Base-by-base conservation (phyloP, 441 rosid species). In the Arabidopsis lyrata region DNA sequence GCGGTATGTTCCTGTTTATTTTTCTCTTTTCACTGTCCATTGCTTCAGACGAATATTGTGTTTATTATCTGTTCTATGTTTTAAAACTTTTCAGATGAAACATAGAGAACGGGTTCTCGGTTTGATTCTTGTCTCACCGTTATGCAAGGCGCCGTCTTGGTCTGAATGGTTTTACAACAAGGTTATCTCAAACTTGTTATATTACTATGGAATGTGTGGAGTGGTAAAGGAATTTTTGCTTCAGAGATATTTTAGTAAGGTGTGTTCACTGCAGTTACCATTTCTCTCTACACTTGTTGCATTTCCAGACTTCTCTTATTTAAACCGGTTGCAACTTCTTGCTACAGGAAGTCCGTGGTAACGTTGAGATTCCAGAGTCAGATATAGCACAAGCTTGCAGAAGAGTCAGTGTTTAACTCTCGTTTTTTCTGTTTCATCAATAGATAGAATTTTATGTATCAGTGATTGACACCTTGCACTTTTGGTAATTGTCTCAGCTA, bases 161-260 rank as follows among this genome's bases (percentile, higher is more conserved):
- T 79, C 90, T 49, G 92, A 89, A 73, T 87, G 95, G 95, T 78
- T 90, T 47, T 90, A 84, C 74, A 90, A 90, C 78, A 90, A 85
- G 85, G 88, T 85, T 63, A 77, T 82, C 75, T 69, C 85, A 27
- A 90, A 86, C 77, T 76, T 90, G 63, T 79, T 90, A 50, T 87
- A 85, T 74, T 90, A 83, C 74, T 90, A 87, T 13, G 95, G 95
- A 55, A 83, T 85, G 92, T 90, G 91, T 78, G 87, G 87, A 41
- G 64, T 90, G 70, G 81, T 87, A 15, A 86, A 86, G 36, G 95
- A 87, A 57, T 75, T 76, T 81, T 70, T 90, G 77, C 86, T 90
- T 66, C 89, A 87, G 55, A 84, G 92, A 76, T 90, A 87, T 72
- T 90, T 90, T 78, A 86, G 95, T 81, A 87, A 90, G 95, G 95